Percentiles rank a stretch among this genome's conserved stretches.
phyloP scores from a whole-genome alignment of 1,284 basidiomycete species.

The Trichosporon coremiiforme region DNA sequence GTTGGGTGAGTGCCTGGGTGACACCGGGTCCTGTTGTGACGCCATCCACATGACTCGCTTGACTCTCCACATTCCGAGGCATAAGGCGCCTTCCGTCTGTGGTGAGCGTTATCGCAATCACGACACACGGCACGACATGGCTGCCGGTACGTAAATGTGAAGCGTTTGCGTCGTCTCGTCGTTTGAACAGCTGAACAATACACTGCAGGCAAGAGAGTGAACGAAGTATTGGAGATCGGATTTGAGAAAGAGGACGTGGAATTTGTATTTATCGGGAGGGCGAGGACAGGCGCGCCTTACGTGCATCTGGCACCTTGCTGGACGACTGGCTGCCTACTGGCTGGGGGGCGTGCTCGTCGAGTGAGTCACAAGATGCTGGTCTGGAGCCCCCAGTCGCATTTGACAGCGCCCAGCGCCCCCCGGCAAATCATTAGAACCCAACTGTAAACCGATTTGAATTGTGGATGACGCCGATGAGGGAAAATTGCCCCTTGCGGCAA shows the following conservation, averaged over 20 bases:
- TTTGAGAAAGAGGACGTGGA: neutral
- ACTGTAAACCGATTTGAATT: neutral
- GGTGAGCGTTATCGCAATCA: neutral
- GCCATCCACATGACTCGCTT: neutral
- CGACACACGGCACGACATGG: neutral
- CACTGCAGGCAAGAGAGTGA: neutral
- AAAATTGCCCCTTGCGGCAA: conserved; percentile 6
- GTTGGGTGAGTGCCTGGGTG: neutral
- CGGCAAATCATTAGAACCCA: neutral
- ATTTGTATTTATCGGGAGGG: neutral
- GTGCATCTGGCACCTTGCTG: neutral
- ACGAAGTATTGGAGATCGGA: neutral
- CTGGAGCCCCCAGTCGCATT: neutral
- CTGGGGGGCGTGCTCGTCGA: no score
- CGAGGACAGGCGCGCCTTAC: no score
- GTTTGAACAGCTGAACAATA: neutral
- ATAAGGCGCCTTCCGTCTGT: neutral
- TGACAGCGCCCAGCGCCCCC: neutral
- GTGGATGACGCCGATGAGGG: neutral
- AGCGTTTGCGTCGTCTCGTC: no score
- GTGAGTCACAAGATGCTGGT: neutral
- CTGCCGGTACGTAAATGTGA: no score
- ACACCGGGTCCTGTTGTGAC: neutral
- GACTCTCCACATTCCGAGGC: neutral
- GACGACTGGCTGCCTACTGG: neutral